A percentile compares a stretch with the other conserved stretches of the same genome.
These are phyloP conservation scores for Claviceps spartinae DNA, from an alignment of 2,329 filamentous ascomycete species.

Conservation along the genomic window DNA sequence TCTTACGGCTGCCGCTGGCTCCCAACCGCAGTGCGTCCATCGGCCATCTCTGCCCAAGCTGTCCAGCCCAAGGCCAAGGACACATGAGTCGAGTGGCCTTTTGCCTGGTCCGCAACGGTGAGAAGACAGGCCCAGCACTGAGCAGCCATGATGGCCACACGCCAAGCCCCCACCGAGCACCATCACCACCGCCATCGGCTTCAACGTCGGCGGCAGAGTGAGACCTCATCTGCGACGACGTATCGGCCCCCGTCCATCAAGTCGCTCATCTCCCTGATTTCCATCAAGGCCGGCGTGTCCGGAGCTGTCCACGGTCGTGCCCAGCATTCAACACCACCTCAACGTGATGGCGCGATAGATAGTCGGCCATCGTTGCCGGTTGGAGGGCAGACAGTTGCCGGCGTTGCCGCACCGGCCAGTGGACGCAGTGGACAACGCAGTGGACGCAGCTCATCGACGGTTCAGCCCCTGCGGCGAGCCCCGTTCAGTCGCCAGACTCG, in stretches of 20 bases:
- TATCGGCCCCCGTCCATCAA: not conserved
- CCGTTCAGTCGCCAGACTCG: not conserved
- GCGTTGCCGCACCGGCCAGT: not conserved
- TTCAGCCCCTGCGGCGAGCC: not conserved
- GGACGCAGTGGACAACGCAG: not conserved
- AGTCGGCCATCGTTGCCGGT: slow-evolving; percentile 7
- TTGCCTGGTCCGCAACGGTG: not conserved
- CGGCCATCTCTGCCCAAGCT: not conserved
- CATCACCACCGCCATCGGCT: not conserved
- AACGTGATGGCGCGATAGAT: slow-evolving; percentile 16
- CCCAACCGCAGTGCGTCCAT: not conserved
- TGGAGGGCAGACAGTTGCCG: too few species aligned
- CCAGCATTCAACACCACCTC: not conserved
- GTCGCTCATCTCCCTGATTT: not conserved
- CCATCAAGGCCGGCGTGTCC: not conserved
- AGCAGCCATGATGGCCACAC: not conserved
- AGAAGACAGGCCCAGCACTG: not conserved
- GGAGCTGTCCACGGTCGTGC: not conserved
- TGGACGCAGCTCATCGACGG: not conserved
- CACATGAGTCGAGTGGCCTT: not conserved
- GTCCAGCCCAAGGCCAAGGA: not conserved
- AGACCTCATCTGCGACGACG: not conserved
- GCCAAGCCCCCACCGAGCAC: not conserved
- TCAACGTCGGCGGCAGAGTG: not conserved
- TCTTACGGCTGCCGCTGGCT: not conserved